Evolutionary conservation across 106 monocot species (phyloP), one percentile per base, ranked within the genome.

Genomic region (Acorus gramineus): DNA sequence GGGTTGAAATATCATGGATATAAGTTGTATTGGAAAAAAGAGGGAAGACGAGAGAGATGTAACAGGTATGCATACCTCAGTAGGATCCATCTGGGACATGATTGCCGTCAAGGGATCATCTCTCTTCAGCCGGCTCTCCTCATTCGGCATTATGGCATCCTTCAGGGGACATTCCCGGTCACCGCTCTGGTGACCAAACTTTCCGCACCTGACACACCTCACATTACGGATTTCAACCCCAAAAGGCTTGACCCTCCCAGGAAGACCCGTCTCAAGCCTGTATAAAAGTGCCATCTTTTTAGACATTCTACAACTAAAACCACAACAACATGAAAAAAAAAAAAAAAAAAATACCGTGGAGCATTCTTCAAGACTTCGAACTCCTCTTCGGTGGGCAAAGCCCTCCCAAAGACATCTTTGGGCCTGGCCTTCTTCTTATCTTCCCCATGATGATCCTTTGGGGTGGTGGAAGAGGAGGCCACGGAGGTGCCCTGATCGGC

Each of bases 291-390:
- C 28, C 28, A 28, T 28, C 28, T 28, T 28, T 28, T 28, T 28
- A 28, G 28, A 28, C 28, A 28, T 28, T 28, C 28, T 1, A 28
- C 28, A 28, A 28, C 28, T 28, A 0, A 28, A 28, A 28, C 28
- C 28, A 28, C 28, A 28, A 28, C 28, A 28, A 28, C 28, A 28
- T 28, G 48, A 65, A 51, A 12, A 65, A 42, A 0, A 13, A 51
- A 4, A 54, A 9, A 44, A 11, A 7, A 55, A 57, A 59, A 46
- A 55, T 81, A 93, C 90, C 86, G 79, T 60, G 95, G 95, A 69
- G 95, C 95, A 90, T 95, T 95, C 76, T 95, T 95, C 73, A 95
- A 56, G 12, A 82, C 90, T 71, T 90, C 87, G 81, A 96, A 96
- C 77, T 96, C 95, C 63, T 87, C 76, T 75, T 96, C 95, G 12